phyloP scores from a whole-genome alignment of 148 eudicot genomes.

The Mesembryanthemum crystallinum region DNA sequence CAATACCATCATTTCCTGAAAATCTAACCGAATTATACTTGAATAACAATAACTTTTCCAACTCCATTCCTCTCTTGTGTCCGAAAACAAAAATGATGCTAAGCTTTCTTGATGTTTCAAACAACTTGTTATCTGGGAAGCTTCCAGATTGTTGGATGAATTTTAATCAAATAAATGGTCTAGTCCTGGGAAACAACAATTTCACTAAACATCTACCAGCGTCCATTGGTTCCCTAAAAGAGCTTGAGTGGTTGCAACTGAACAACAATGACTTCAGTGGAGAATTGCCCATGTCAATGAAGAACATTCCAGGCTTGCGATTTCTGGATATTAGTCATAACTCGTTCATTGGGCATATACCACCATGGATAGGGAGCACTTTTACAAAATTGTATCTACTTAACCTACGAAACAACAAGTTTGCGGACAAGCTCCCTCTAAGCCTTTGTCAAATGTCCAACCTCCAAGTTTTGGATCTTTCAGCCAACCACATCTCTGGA shows the following conservation, averaged over 20 bases:
- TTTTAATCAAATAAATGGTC: neutral
- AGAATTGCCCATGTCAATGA: neutral
- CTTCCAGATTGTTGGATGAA: conserved; percentile 2
- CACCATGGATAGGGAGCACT: neutral
- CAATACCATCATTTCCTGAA: neutral
- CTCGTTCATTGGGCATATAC: neutral
- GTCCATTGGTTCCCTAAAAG: neutral
- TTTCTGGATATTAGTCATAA: neutral
- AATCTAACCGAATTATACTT: neutral
- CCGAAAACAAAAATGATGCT: neutral
- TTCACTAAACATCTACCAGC: neutral
- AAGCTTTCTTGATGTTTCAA: neutral
- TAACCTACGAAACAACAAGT: neutral
- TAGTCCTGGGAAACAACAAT: neutral
- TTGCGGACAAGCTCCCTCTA: neutral
- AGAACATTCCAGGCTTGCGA: neutral
- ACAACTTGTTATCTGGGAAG: neutral
- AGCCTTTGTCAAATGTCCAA: conserved; percentile 17
- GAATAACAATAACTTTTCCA: neutral
- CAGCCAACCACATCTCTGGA: conserved; percentile 18
- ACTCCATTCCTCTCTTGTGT: neutral
- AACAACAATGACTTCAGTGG: neutral
- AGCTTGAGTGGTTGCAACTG: no score
- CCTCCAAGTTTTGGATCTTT: conserved; percentile 24
- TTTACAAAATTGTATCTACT: neutral